These are phyloP conservation scores for Phytophthora ramorum DNA, from an alignment of 352 stramenopile species.

Conservation along the genomic window DNA sequence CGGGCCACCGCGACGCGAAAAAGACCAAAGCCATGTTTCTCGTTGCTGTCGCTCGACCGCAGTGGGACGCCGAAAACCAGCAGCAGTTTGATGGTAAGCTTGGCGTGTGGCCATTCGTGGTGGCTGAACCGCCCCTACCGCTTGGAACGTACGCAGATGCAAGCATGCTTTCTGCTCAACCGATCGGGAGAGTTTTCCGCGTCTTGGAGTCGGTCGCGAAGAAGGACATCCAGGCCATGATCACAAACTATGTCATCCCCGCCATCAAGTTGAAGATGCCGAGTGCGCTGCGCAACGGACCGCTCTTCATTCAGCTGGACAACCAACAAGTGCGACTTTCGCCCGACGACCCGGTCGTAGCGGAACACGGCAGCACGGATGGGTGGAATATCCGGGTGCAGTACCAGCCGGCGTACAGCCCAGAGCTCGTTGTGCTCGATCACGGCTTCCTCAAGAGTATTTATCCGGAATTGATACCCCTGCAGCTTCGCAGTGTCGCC, in stretches of 20 bases:
- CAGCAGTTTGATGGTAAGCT: constrained; percentile 54
- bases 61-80: constrained; percentile 41
- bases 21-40: constrained; percentile 54
- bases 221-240: constrained; percentile 45
- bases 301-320: constrained; percentile 46
- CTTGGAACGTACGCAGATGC: constrained; percentile 10
- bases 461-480: constrained; percentile 20
- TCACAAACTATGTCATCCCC: constrained; percentile 41
- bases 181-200: constrained; percentile 19
- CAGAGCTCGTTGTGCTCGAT: constrained; percentile 46
- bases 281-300: constrained; percentile 16
- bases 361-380: constrained; percentile 31
- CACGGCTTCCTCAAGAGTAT: constrained; percentile 44
- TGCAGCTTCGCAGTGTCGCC: constrained; percentile 4
- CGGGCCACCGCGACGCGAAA: constrained; percentile 31
- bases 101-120: constrained; percentile 44
- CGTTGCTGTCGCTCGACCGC: constrained; percentile 44
- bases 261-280: constrained; percentile 48
- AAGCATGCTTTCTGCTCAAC: constrained; percentile 11
- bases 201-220: constrained; percentile 38
- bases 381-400: constrained; percentile 50
- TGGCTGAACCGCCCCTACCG: constrained; percentile 16
- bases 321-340: constrained; percentile 48
- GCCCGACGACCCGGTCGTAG: constrained; percentile 40
- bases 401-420: constrained; percentile 48